phyloP scores from a whole-genome alignment of 2,329 filamentous ascomycete genomes.

The Verticillium nonalfalfae region DNA sequence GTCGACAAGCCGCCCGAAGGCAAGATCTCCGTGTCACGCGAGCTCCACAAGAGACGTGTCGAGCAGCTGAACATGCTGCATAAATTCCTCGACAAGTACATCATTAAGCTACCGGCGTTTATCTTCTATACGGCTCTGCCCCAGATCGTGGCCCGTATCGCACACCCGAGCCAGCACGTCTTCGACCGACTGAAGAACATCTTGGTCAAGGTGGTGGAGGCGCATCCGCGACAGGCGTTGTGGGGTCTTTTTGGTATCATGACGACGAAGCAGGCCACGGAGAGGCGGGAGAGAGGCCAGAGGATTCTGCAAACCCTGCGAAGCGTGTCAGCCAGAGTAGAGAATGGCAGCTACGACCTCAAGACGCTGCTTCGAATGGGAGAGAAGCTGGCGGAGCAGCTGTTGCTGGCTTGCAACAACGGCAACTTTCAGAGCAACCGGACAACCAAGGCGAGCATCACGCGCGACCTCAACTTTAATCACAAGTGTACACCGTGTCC shows the following conservation, averaged over 20 bases:
- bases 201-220: constrained; percentile 76
- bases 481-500: constrained; percentile 76
- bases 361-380: constrained; percentile 68
- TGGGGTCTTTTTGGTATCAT: constrained; percentile 89
- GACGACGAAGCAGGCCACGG: constrained; percentile 65
- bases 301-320: constrained; percentile 46
- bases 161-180: constrained; percentile 72
- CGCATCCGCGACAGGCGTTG: constrained; percentile 84
- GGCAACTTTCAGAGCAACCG: constrained; percentile 64
- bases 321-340: constrained; percentile 41
- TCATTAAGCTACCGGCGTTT: constrained; percentile 64
- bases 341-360: constrained; percentile 52
- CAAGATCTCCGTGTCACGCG: constrained; percentile 44
- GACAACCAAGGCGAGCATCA: constrained; percentile 65
- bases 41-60: constrained; percentile 50
- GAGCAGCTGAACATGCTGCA: constrained; percentile 66
- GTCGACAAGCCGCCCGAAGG: constrained; percentile 56
- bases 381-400: constrained; percentile 75
- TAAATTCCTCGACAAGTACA: constrained; percentile 72
- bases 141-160: constrained; percentile 93
- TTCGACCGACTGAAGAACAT: constrained; percentile 73
- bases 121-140: constrained; percentile 79
- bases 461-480: constrained; percentile 74
- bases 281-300: constrained; percentile 52
- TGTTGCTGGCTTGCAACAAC: constrained; percentile 74